Percentiles rank a stretch among this genome's conserved stretches.
Evolutionary conservation across 305 asterid species (phyloP).

Genomic region (Stenogyne calaminthoides): DNA sequence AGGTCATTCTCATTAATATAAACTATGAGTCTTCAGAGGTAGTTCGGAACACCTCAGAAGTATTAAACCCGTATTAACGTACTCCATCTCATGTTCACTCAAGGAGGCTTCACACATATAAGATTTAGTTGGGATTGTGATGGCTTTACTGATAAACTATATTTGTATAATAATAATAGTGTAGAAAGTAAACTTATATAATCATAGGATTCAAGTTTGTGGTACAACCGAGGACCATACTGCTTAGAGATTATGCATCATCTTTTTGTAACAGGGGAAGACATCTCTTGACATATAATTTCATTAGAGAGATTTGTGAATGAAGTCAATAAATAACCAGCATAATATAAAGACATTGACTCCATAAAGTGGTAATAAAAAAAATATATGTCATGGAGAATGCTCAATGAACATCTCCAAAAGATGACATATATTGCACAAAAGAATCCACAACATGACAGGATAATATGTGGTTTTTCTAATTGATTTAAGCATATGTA

Average conservation of each 20-base stretch:
- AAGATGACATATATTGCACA: neutral
- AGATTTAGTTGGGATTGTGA: neutral
- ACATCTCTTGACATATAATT: neutral
- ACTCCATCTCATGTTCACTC: slow-evolving; percentile 24
- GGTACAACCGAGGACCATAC: neutral
- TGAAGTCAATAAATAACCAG: neutral
- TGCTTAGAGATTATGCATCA: neutral
- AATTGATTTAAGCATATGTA: neutral
- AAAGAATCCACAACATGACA: neutral
- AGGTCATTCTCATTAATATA: too few species aligned
- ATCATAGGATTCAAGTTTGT: neutral
- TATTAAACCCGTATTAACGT: slow-evolving; percentile 9
- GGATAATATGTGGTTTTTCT: neutral
- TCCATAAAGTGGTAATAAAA: neutral
- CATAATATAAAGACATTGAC: neutral
- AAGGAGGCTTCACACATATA: slow-evolving; percentile 20
- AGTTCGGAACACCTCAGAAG: slow-evolving; percentile 16
- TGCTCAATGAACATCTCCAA: neutral
- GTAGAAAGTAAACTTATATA: neutral
- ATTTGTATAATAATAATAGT: neutral
- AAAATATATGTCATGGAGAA: neutral
- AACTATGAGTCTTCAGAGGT: slow-evolving; percentile 13
- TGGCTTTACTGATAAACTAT: neutral
- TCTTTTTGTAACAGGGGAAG: neutral
- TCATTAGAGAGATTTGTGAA: neutral